Evolutionary conservation across 2,329 filamentous ascomycete genomes (phyloP).

Genomic region (Lachnellula subtilissima): DNA sequence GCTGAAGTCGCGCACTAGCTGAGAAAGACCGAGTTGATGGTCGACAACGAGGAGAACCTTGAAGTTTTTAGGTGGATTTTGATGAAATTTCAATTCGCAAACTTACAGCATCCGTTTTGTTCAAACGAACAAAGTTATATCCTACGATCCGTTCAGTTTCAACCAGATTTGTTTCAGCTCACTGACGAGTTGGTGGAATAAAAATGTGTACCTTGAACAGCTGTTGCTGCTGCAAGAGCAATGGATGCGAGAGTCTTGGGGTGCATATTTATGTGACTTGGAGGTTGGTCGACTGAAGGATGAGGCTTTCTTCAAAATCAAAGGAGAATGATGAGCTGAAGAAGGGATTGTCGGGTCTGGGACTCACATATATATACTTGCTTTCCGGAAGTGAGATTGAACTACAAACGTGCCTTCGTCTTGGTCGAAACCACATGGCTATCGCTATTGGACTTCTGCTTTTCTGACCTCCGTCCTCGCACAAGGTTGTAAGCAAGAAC

Average conservation of each 20-base stretch:
- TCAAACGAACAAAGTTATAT: slow-evolving; percentile 31
- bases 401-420: background rate
- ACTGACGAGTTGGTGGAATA: background rate
- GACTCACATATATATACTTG: background rate
- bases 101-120: slow-evolving; percentile 32
- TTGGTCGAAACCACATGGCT: background rate
- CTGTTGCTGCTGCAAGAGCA: slow-evolving; percentile 15
- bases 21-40: slow-evolving; percentile 55
- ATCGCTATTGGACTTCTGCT: background rate
- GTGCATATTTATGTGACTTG: slow-evolving; percentile 22
- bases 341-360: background rate
- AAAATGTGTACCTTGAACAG: slow-evolving; percentile 13
- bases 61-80: background rate
- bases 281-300: background rate
- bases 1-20: slow-evolving; percentile 61
- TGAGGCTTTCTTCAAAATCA: background rate
- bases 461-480: background rate
- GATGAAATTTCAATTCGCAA: background rate
- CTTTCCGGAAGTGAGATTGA: background rate
- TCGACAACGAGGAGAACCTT: slow-evolving; percentile 55
- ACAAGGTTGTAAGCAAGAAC: background rate
- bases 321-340: background rate
- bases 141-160: slow-evolving; percentile 3
- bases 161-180: background rate
- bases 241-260: slow-evolving; percentile 17